Evolutionary conservation across 2,329 filamentous ascomycete genomes (phyloP).

Genomic region (Claviceps spartinae): DNA sequence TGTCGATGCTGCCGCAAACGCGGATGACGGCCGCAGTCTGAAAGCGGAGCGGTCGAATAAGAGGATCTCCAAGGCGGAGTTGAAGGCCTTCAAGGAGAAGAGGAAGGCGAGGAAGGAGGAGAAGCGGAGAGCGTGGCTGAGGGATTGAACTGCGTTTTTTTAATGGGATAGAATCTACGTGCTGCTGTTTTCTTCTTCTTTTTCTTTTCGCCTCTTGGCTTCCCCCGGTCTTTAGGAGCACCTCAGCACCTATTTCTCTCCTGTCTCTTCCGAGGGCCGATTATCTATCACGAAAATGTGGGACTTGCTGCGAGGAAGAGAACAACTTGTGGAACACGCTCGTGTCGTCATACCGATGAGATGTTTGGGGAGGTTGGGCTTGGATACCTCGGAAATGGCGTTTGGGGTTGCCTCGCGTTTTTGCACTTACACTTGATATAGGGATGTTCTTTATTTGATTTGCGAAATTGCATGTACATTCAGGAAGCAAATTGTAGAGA

Average conservation of each 20-base stretch:
- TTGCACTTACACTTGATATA: too few species aligned
- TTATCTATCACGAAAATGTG: too few species aligned
- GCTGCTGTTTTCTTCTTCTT: not conserved
- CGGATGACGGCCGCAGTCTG: constrained; percentile 77
- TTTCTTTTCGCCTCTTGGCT: not conserved
- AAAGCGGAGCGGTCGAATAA: constrained; percentile 82
- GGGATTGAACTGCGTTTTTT: constrained; percentile 33
- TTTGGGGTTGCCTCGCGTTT: not conserved
- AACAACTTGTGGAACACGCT: too few species aligned
- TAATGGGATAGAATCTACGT: not conserved
- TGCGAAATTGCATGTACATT: too few species aligned
- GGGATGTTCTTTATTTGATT: too few species aligned
- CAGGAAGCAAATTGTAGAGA: too few species aligned
- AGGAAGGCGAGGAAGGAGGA: constrained; percentile 81
- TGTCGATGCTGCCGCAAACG: constrained; percentile 83
- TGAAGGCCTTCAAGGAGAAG: constrained; percentile 89
- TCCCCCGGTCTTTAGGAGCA: not conserved
- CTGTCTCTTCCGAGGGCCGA: too few species aligned
- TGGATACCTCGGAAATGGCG: not conserved
- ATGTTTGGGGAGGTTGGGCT: not conserved
- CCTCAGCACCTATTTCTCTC: not conserved
- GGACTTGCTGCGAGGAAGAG: too few species aligned
- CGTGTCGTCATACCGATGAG: not conserved
- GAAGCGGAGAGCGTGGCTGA: constrained; percentile 81
- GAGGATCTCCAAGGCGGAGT: constrained; percentile 70